Evolutionary conservation across 2,329 filamentous ascomycete species (phyloP), one percentile per base, ranked within the genome.

Genomic region (Penicillium hordei): DNA sequence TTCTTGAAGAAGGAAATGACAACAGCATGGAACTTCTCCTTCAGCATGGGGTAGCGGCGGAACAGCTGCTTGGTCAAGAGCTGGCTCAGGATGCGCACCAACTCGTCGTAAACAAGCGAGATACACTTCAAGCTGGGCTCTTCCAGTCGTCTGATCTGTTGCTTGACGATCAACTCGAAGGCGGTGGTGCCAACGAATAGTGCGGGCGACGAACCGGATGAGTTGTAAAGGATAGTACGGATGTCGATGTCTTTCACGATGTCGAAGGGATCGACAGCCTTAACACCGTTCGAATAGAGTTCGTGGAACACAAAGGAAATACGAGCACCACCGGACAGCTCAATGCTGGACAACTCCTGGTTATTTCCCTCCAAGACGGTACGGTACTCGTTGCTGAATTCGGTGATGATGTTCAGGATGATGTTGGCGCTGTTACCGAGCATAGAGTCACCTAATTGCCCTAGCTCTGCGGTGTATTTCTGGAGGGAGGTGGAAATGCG

Each of bases 261-360:
- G 69, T 99, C 94, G 74, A 99, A 99, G 36, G 94, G 94, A 76
- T 99, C 95, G 43, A 99, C 89, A 1, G 94, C 93, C 83, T 97
- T 97, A 74, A 99, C 85, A 79, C 94, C 94, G 74, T 97, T 97
- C 57, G 92, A 89, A 79, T 99, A 99, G 17, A 99, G 83, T 76
- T 99, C 94, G 78, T 99, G 94, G 84, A 97, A 99, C 45, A 99
- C 94, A 72, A 99, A 99, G 74, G 92, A 96, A 75, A 99, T 99
- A 85, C 94, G 89, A 53, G 94, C 94, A 80, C 94, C 94, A 62
- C 94, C 94, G 6, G 94, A 97, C 60, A 99, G 83, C 76, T 99
- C 94, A 1, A 90, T 85, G 77, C 91, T 96, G 25, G 94, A 97
- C 4, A 99, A 83, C 76, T 99, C 94, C 63, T 91, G 91, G 78